Conservation (phyloP, 176 grass and related monocot genomes). For the Oryza meyeriana region DNA sequence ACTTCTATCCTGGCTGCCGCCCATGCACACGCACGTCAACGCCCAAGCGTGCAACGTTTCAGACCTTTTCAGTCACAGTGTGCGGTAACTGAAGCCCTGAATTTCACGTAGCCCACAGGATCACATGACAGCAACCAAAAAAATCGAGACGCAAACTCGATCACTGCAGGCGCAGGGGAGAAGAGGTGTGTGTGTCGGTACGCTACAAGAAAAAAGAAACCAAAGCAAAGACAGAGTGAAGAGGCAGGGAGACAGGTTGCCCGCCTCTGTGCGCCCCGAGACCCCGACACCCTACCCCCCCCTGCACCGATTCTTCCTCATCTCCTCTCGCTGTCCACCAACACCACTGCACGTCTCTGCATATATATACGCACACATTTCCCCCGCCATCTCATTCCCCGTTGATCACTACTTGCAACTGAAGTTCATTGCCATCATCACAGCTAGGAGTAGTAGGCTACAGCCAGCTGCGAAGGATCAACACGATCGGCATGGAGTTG, state of each 20-base stretch:
- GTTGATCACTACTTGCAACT: constrained; percentile 1
- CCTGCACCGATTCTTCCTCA: constrained; percentile 11
- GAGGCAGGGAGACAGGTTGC: constrained; percentile 31
- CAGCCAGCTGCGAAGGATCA: background rate
- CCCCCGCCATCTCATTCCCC: constrained; percentile 7
- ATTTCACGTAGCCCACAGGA: background rate
- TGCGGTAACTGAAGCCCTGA: background rate
- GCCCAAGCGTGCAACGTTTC: too few species aligned
- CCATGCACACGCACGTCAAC: too few species aligned
- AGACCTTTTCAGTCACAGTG: too few species aligned
- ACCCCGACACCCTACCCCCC: constrained; percentile 59
- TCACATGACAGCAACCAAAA: background rate
- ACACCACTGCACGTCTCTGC: background rate
- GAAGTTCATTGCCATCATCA: background rate
- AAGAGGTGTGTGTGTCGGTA: constrained; percentile 39
- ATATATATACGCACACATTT: constrained; percentile 5
- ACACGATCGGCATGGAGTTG: constrained; percentile 59
- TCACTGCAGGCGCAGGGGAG: background rate
- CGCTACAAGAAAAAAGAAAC: constrained; percentile 11
- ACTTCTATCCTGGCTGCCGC: too few species aligned
- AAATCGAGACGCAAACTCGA: background rate
- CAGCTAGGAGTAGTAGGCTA: background rate
- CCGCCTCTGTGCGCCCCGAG: constrained; percentile 48
- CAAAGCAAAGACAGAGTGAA: background rate
- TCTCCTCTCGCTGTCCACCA: constrained; percentile 18